phyloP scores from a whole-genome alignment of 257 asterid species.

The Petunia secreta region DNA sequence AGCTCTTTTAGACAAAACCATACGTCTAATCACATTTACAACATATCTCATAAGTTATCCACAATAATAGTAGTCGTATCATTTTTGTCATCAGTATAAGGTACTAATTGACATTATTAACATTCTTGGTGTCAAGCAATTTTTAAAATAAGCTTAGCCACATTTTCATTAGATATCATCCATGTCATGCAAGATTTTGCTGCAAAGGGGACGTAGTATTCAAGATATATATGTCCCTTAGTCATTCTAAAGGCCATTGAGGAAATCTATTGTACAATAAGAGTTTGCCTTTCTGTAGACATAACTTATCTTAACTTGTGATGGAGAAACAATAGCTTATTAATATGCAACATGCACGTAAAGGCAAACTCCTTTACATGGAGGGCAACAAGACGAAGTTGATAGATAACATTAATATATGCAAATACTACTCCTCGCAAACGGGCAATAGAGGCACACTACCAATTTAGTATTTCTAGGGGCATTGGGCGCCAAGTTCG shows the following conservation, averaged over 20 bases:
- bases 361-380: background rate
- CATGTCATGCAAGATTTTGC: slow-evolving; percentile 18
- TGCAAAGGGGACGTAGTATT: background rate
- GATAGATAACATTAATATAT: too few species aligned
- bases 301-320: background rate
- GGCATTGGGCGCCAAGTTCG: too few species aligned
- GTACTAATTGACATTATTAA: slow-evolving; percentile 1
- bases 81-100: background rate
- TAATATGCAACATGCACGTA: background rate
- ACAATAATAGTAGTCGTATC: background rate
- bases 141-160: background rate
- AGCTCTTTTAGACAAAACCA: background rate
- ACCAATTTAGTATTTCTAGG: too few species aligned
- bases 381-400: too few species aligned
- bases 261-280: background rate
- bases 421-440: too few species aligned
- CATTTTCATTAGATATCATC: background rate
- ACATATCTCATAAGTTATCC: background rate
- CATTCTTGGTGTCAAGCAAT: background rate
- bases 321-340: background rate
- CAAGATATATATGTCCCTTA: background rate
- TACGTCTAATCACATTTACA: background rate
- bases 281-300: background rate
- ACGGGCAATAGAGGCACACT: too few species aligned
- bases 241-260: slow-evolving; percentile 16